Evolutionary conservation across 345 rosid species (phyloP), one percentile per base, ranked within the genome.

Genomic region (Nephelium lappaceum): DNA sequence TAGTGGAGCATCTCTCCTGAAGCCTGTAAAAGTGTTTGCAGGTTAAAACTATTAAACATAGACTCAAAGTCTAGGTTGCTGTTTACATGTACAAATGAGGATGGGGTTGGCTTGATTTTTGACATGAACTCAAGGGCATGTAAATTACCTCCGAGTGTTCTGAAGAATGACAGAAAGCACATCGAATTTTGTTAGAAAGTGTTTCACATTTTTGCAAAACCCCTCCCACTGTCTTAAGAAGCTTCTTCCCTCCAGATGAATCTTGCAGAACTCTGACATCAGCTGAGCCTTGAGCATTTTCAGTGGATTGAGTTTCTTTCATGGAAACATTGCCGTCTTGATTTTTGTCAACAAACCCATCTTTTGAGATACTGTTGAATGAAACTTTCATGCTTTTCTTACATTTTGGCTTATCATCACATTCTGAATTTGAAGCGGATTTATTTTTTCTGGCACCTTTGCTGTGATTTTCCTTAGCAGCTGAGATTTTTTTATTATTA

Each of bases 1-100:
- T 89, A 96, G 85, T 89, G 91, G 65, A 87, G 79, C 91, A 96
- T 94, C 91, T 96, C 92, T 78, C 97, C 97, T 27, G 97, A 88
- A 80, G 80, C 92, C 97, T 96, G 89, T 72, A 61, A 72, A 67
- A 78, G 36, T 11, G 51, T 73, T 79, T 31, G 64, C 77, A 78
- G 71, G 76, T 61, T 42, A 51, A 69, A 74, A 78, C 45, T 11
- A 41, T 27, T 38, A 23, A 47, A 58, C 11, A 58, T 12, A 63
- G 11, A 47, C 19, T 39, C 70, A 77, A 57, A 70, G 19, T 21
- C 24, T 65, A 75, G 31, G 69, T 25, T n/a, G 16, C 19, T 23
- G 41, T 57, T n/a, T 36, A 63, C 24, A 25, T 31, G 49, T 4
- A 2, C 53, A 39, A 19, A 51, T 11, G 53, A 39, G 11, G 9